Base-by-base conservation (phyloP, 495 filamentous ascomycete species). In the Clohesyomyces aquaticus region DNA sequence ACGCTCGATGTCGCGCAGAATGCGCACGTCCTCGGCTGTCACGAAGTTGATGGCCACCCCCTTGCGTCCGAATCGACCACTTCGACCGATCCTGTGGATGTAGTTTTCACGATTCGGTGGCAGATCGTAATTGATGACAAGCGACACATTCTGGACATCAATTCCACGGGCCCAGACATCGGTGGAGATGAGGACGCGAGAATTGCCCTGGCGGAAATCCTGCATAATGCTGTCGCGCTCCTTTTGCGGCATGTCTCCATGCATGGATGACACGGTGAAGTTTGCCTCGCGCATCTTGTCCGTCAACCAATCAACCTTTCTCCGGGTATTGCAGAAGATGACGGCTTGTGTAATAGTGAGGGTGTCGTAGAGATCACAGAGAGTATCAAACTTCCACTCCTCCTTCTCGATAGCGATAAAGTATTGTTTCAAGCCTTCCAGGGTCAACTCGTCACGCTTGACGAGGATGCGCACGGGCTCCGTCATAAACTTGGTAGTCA, bases 1-100 rank as follows among this genome's bases (percentile, higher is more conserved):
- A 87, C 87, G 79, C 76, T 99, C 94, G 70, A 99, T 99, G 72
- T 99, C 94, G 68, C 94, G 86, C 72, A 99, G 82, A 75, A 99
- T 99, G 68, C 95, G 87, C 51, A 99, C 94, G 75, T 99, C 94
- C 65, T 99, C 94, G 72, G 84, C 91, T 0, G 94, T 99, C 59
- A 99, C 94, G 67, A 99, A 99, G 81, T 99, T 99, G 83, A 99
- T 99, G 10, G 94, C 94, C 68, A 99, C 94, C 82, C 94, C 94
- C 81, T 99, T 99, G 50, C 94, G 85, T 65, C 94, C 94, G 77
- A 99, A 99, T 68, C 94, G 87, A 72, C 94, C 94, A 75, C 89
- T 89, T 74, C 94, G 87, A 76, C 94, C 94, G 71, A 99, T 99
- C 67, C 94, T 86, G 77, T 99, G 94, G 75, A 99, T 98, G 77